Conservation (phyloP, 1,139 yeast genomes). For the Saccharomyces hybrid region DNA sequence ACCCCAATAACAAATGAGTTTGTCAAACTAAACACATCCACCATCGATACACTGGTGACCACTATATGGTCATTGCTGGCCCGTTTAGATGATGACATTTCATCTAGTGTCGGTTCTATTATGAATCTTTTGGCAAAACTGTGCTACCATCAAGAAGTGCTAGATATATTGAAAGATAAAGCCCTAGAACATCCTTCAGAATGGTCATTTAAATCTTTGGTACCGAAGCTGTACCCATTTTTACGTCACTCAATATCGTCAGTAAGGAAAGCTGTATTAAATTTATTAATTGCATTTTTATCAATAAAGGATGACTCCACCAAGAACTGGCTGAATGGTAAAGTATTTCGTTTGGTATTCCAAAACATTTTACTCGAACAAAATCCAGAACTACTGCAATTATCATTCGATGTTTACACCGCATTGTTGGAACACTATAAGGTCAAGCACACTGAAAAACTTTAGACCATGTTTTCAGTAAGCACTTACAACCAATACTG, state of each 20-base stretch:
- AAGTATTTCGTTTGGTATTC: constrained; percentile 63
- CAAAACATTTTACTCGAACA: constrained; percentile 90
- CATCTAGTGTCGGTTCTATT: constrained; percentile 91
- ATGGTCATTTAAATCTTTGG: constrained; percentile 60
- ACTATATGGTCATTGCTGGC: constrained; percentile 87
- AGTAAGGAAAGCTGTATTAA: constrained; percentile 81
- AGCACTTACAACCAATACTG: constrained; percentile 56
- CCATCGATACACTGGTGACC: constrained; percentile 57
- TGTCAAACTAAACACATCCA: constrained; percentile 53
- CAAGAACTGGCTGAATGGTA: constrained; percentile 73
- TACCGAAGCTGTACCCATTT: constrained; percentile 90
- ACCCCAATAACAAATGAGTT: constrained; percentile 84
- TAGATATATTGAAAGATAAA: constrained; percentile 58
- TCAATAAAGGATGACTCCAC: constrained; percentile 57
- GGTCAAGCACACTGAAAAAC: constrained; percentile 33
- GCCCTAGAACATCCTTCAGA: constrained; percentile 41
- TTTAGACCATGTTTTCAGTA: constrained; percentile 43
- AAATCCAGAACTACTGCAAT: constrained; percentile 58
- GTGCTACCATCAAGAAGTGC: constrained; percentile 73
- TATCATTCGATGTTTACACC: constrained; percentile 59
- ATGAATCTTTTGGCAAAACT: constrained; percentile 89
- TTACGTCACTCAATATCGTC: constrained; percentile 88
- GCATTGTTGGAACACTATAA: constrained; percentile 45
- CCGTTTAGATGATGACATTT: constrained; percentile 79
- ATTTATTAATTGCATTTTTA: constrained; percentile 72